A percentile compares a stretch with the other conserved stretches of the same genome.
These are phyloP conservation scores for Capsella rubella DNA, from an alignment of 441 rosid genomes.

Conservation along the genomic window DNA sequence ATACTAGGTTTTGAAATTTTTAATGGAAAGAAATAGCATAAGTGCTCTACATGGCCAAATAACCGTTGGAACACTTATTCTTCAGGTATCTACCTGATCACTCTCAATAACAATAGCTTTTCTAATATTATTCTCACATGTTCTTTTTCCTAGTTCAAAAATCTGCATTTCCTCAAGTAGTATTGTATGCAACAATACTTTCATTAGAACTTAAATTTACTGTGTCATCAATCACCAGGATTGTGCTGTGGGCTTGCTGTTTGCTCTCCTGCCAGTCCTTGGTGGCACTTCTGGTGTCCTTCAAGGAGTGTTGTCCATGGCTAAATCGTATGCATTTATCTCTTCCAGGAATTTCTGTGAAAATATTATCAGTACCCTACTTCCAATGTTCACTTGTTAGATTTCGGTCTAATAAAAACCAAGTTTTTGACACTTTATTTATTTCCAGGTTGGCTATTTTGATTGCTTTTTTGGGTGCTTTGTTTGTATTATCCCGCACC, in stretches of 20 bases:
- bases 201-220: conserved; percentile 31
- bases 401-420: neutral
- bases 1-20: conserved; percentile 86
- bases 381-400: conserved; percentile 24
- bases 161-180: conserved; percentile 19
- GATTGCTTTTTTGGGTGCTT: conserved; percentile 72
- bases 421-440: conserved; percentile 17
- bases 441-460: conserved; percentile 76
- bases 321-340: conserved; percentile 75
- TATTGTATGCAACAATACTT: conserved; percentile 30
- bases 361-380: conserved; percentile 5
- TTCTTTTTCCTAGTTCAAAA: neutral
- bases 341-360: conserved; percentile 15
- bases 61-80: conserved; percentile 90
- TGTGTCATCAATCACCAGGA: conserved; percentile 61
- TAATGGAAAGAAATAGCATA: conserved; percentile 91
- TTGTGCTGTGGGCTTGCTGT: conserved; percentile 96
- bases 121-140: neutral
- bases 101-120: conserved; percentile 18
- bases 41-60: conserved; percentile 97
- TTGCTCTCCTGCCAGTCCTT: conserved; percentile 97
- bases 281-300: conserved; percentile 94
- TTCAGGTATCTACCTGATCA: conserved; percentile 68
- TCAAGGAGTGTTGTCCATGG: conserved; percentile 92
- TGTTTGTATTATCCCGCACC: conserved; percentile 76